Base-by-base conservation (phyloP, 345 rosid species). In the Aquilaria sinensis region DNA sequence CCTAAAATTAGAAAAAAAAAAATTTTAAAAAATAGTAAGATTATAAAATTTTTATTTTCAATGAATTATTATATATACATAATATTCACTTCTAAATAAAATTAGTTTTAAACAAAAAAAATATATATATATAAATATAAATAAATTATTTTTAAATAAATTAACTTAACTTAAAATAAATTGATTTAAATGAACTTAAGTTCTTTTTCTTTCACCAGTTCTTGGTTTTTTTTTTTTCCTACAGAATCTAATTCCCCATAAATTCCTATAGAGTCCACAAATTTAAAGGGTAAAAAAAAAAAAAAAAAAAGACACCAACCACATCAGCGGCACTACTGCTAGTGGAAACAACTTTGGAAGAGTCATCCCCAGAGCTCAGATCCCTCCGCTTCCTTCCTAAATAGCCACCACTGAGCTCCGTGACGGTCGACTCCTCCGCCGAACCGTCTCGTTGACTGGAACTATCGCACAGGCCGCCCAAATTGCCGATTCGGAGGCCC, bases 271-370 rank as follows among this genome's bases (percentile, higher is more conserved):
- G 57, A 14, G 46, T 10, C 49, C 11, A 49, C 31, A 52, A 11
- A 70, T 55, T 45, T 14, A 34, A 23, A 51, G n/a, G 23, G 0
- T 15, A 37, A 16, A 58, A 41, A 31, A 41, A 31, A 37, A 16
- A 58, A 41, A 31, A 41, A 31, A 53, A 10, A 47, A 30, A 31
- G 4, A 53, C 46, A 64, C 80, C 55, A 63, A 93, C 98, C 92
- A 89, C 80, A 71, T 85, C 89, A 79, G 76, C 80, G 68, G 80
- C 90, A 57, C 92, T 76, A 61, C 78, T 85, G 56, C 89, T 85
- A 55, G 96, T 81, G 72, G 98, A 87, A 64, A 87, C 93, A 72
- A 84, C 69, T 76, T 84, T 89, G 16, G 89, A 82, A 47, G 86
- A 72, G 31, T 80, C 96, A 66, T 84, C 94, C 67, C 86, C 90